These are phyloP conservation scores for Wickerhamiella azymoides DNA, from an alignment of 805 yeast genomes.

Conservation along the genomic window DNA sequence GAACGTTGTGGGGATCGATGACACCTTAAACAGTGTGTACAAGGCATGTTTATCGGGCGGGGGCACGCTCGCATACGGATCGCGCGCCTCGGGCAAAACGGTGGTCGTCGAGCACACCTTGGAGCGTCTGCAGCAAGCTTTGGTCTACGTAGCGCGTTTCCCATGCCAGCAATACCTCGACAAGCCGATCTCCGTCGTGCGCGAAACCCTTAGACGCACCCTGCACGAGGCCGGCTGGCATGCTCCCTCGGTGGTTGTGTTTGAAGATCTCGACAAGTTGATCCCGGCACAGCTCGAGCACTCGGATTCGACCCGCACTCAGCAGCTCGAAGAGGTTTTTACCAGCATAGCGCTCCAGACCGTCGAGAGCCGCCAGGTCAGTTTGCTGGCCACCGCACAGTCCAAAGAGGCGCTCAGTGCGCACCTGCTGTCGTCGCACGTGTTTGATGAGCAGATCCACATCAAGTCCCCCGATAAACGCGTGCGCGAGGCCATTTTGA, in stretches of 20 bases:
- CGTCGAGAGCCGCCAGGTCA: conserved; percentile 30
- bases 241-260: conserved; percentile 55
- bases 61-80: conserved; percentile 56
- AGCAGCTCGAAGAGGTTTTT: conserved; percentile 52
- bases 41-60: conserved; percentile 33
- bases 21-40: conserved; percentile 28
- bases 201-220: conserved; percentile 33
- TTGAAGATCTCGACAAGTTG: conserved; percentile 68
- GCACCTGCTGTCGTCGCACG: conserved; percentile 48
- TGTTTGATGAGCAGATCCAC: conserved; percentile 47
- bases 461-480: conserved; percentile 58
- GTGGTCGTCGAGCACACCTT: conserved; percentile 34
- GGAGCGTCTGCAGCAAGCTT: conserved; percentile 26
- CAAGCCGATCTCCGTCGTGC: conserved; percentile 36
- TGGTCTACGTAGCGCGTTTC: conserved; percentile 33
- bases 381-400: conserved; percentile 47
- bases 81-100: conserved; percentile 75
- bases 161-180: conserved; percentile 45
- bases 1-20: conserved; percentile 45
- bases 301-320: conserved; percentile 44
- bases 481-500: conserved; percentile 37
- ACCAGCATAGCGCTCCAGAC: conserved; percentile 34
- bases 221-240: conserved; percentile 53
- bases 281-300: conserved; percentile 53
- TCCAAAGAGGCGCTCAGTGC: conserved; percentile 54